Conservation (phyloP, 2,329 filamentous ascomycete genomes). For the Pezizomycotina sp. region DNA sequence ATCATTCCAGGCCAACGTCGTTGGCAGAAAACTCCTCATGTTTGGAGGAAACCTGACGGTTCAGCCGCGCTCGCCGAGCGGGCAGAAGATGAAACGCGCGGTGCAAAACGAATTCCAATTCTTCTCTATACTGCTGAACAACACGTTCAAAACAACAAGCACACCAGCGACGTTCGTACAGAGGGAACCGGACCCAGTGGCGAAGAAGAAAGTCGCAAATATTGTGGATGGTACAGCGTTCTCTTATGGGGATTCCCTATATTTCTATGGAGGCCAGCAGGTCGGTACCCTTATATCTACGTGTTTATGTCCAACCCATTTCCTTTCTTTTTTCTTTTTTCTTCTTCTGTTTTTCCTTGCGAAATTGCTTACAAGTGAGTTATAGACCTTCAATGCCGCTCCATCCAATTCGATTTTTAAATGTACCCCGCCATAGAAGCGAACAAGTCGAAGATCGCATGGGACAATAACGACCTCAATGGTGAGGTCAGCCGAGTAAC, state of each 20-base stretch:
- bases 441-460: conserved; percentile 16
- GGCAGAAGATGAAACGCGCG: conserved; percentile 14
- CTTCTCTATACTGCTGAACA: conserved; percentile 16
- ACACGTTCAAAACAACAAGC: conserved; percentile 9
- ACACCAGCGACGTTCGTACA: conserved; percentile 9
- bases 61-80: conserved; percentile 10
- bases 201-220: conserved; percentile 10
- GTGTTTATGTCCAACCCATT: no score
- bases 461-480: conserved; percentile 5
- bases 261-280: conserved; percentile 16
- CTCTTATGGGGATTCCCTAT: conserved; percentile 13
- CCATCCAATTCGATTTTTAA: conserved; percentile 10
- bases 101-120: conserved; percentile 18
- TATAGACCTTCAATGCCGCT: conserved; percentile 16
- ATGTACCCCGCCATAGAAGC: conserved; percentile 10
- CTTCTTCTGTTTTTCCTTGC: no score
- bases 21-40: conserved; percentile 12
- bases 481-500: conserved; percentile 14
- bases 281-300: no score
- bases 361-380: no score
- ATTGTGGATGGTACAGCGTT: conserved; percentile 17
- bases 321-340: no score
- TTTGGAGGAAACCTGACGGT: conserved; percentile 18
- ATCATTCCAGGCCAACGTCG: conserved; percentile 17
- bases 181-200: conserved; percentile 13